These are phyloP conservation scores for Neoascochyta sp. DNA, from an alignment of 2,329 filamentous ascomycete species.

Conservation along the genomic window DNA sequence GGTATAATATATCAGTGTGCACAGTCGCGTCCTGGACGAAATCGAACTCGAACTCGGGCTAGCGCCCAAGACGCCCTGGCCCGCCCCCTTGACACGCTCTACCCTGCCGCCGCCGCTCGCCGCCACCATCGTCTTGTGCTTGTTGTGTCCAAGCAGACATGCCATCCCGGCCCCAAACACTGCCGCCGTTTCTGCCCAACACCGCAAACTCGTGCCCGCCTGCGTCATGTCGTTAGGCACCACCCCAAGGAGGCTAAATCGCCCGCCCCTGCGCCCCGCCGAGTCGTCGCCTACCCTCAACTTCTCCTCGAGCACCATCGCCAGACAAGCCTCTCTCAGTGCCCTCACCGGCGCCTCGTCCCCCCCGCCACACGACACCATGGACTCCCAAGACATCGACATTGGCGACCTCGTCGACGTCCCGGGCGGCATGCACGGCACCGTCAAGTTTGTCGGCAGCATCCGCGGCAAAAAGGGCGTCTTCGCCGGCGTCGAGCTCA, in stretches of 20 bases:
- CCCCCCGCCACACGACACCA: slow-evolving; percentile 43
- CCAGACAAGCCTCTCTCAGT: slow-evolving; percentile 68
- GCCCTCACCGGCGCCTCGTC: slow-evolving; percentile 57
- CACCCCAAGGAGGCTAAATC: too few relatives aligned
- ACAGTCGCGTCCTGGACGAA: too few relatives aligned
- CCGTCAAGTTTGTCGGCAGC: slow-evolving; percentile 80
- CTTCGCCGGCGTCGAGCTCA: slow-evolving; percentile 90
- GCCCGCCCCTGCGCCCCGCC: slow-evolving; percentile 41
- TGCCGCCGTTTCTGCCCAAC: too few relatives aligned
- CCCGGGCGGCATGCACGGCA: slow-evolving; percentile 87
- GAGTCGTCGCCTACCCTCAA: slow-evolving; percentile 44
- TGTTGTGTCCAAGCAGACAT: too few relatives aligned
- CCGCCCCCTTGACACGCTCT: too few relatives aligned
- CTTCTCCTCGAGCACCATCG: slow-evolving; percentile 47
- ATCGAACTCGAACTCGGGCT: too few relatives aligned
- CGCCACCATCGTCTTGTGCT: too few relatives aligned
- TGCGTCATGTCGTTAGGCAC: too few relatives aligned
- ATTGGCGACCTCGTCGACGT: slow-evolving; percentile 87
- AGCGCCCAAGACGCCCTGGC: too few relatives aligned
- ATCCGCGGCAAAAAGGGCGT: slow-evolving; percentile 86
- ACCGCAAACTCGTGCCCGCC: slow-evolving; percentile 1
- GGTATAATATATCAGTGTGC: too few relatives aligned
- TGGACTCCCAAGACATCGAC: slow-evolving; percentile 54
- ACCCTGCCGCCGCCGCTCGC: too few relatives aligned
- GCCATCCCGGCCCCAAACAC: too few relatives aligned